These are phyloP conservation scores for Metrosideros polymorpha DNA, from an alignment of 441 rosid genomes.

Conservation along the genomic window DNA sequence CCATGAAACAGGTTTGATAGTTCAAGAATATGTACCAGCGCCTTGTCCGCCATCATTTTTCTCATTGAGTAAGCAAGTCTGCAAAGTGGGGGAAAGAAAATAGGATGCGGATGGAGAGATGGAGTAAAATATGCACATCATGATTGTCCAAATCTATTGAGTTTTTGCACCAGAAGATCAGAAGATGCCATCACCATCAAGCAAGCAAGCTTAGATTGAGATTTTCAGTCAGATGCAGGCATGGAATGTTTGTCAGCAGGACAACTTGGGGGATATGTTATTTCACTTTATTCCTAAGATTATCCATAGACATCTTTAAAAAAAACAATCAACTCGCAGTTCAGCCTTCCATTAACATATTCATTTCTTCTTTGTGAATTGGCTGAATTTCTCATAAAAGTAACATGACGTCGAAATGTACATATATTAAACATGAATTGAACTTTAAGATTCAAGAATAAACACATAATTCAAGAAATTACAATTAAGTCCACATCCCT, in stretches of 20 bases:
- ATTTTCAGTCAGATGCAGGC: background rate
- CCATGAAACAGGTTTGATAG: background rate
- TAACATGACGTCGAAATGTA: too few relatives aligned
- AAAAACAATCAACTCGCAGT: too few relatives aligned
- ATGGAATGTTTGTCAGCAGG: too few relatives aligned
- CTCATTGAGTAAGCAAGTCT: slow-evolving; percentile 98
- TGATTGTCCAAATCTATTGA: background rate
- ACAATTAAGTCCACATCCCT: too few relatives aligned
- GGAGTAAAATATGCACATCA: background rate
- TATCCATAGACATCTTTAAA: too few relatives aligned
- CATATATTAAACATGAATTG: background rate
- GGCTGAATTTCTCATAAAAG: too few relatives aligned
- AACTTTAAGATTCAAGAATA: background rate
- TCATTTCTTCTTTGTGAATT: too few relatives aligned
- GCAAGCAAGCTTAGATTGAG: background rate
- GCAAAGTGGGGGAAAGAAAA: slow-evolving; percentile 3
- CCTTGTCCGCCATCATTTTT: too few relatives aligned
- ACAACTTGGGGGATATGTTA: too few relatives aligned
- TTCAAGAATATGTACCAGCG: slow-evolving; percentile 43
- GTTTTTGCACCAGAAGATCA: background rate
- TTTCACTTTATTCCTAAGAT: too few relatives aligned
- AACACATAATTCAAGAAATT: too few relatives aligned
- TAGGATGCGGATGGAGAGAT: background rate
- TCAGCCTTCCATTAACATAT: too few relatives aligned
- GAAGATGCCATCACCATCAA: background rate